Evolutionary conservation across 176 grass and related monocot genomes (phyloP), one percentile per base, ranked within the genome.

Genomic region (Thalia dealbata): DNA sequence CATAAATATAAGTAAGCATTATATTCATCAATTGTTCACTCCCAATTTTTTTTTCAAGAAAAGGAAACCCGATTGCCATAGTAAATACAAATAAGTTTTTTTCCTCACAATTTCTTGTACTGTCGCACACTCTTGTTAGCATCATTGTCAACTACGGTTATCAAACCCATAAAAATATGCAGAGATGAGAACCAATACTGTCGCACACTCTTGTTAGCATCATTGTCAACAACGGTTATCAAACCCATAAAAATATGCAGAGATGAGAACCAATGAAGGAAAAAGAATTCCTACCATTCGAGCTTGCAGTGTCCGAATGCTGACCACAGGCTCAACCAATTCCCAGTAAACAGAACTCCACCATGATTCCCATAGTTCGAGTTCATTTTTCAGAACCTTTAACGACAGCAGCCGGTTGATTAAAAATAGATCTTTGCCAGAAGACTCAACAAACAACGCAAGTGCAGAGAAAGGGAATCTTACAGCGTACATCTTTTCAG

Each of bases 401-500:
- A 79, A 44, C 52, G 78, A 70, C 19, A 75, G 50, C 28, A 75
- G 74, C 29, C 11, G 51, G 16, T 25, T 70, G 63, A 51, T 51
- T 75, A 85, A 77, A 70, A 82, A 25, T 64, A 71, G 32, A 38
- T 38, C 32, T 38, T 38, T 38, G 32, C 4, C 21, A 64, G n/a
- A 50, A 12, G 74, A 6, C 42, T 58, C 35, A 78, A 75, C 22
- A 27, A 35, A 86, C 63, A 43, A 5, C 43, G 41, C 27, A 52
- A 69, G 38, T 80, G 58, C 52, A 16, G 76, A 50, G 63, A 51
- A 46, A 70, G 24, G 28, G 79, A 83, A 89, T 64, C 84, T 86
- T 92, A 97, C 89, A 79, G 89, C 92, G 78, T 92, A 91, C 93
- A 92, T 90, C 59, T 79, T 92, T 76, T 88, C 89, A 10, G 89